Percentiles rank a stretch among this genome's conserved stretches.
Conservation (phyloP, 2,329 filamentous ascomycete species). For the Epichloe uncinata region DNA sequence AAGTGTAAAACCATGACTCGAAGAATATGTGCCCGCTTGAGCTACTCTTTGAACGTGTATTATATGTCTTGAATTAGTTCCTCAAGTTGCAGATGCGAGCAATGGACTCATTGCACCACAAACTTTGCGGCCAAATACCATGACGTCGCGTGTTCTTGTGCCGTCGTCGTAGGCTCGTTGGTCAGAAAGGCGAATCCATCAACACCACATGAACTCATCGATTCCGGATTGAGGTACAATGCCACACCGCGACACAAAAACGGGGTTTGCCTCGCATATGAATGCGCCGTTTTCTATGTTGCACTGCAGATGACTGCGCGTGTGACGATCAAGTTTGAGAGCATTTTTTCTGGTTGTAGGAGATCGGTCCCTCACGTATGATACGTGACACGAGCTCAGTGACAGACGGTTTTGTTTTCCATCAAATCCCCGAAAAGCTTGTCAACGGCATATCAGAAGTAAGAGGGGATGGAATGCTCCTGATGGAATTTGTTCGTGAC, state of each 20-base stretch:
- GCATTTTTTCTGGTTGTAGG: not conserved
- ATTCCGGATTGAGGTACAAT: slow-evolving; percentile 1
- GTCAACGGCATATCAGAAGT: too few species aligned
- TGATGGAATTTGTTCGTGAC: too few species aligned
- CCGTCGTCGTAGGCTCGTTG: not conserved
- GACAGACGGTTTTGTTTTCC: too few species aligned
- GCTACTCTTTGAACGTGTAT: not conserved
- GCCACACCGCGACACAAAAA: not conserved
- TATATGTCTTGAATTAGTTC: not conserved
- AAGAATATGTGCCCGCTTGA: too few species aligned
- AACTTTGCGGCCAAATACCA: not conserved
- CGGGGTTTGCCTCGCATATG: not conserved
- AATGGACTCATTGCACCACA: not conserved
- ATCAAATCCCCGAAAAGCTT: too few species aligned
- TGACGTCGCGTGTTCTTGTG: not conserved
- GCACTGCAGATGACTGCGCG: not conserved
- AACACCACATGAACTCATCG: not conserved
- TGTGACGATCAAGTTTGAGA: not conserved
- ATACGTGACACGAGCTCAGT: not conserved
- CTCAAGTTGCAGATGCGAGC: not conserved
- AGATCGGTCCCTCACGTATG: not conserved
- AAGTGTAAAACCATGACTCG: too few species aligned
- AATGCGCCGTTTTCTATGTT: not conserved
- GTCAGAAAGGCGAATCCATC: not conserved
- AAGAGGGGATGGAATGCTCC: too few species aligned